Evolutionary conservation across 1,284 basidiomycete genomes (phyloP), one percentile per base, ranked within the genome.

Genomic region (Ustilago trichophora): DNA sequence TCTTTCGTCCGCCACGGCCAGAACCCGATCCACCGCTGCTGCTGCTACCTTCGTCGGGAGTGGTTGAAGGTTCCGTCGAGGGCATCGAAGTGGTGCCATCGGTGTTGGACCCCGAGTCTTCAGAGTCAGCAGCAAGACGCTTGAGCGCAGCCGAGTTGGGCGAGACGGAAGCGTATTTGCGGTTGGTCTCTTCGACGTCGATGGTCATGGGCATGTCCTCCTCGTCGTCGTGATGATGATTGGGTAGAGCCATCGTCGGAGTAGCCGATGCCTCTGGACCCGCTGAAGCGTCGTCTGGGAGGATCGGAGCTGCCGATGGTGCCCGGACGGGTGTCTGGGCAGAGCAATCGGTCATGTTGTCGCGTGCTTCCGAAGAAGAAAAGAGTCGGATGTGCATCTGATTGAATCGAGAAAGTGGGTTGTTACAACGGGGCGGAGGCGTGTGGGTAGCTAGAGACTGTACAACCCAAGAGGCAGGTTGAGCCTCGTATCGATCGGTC

Each of bases 401-500:
- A 15, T 25, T 18, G 53, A 18, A 8, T 35, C 26, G 35, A 16
- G 21, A 15, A 25, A 25, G 25, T 3, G 24, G 31, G 29, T 19
- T n/a, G n/a, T n/a, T n/a, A n/a, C n/a, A n/a, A n/a, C n/a, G n/a
- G 25, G 21, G 9, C 29, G 5, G 34, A 13, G 34, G 32, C 27
- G 31, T 5, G 21, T 7, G 4, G 9, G 22, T 7, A 35, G 24
- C 16, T 4, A 41, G 40, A 55, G 43, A 50, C 46, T 34, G n/a
- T 38, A 34, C 25, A 16, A 32, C 27, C 37, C 26, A 24, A 29
- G 4, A 15, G 11, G 6, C 21, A 43, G 31, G 40, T 48, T 34
- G 50, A 6, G 35, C 45, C 43, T 62, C 49, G 60, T 56, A 56
- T 64, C 60, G 37, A 57, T 66, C 63, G 63, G 56, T 66, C 63